Percentiles rank a stretch among this genome's conserved stretches.
Conservation (phyloP, 768 basidiomycete genomes). For the Polyporus arcularius region DNA sequence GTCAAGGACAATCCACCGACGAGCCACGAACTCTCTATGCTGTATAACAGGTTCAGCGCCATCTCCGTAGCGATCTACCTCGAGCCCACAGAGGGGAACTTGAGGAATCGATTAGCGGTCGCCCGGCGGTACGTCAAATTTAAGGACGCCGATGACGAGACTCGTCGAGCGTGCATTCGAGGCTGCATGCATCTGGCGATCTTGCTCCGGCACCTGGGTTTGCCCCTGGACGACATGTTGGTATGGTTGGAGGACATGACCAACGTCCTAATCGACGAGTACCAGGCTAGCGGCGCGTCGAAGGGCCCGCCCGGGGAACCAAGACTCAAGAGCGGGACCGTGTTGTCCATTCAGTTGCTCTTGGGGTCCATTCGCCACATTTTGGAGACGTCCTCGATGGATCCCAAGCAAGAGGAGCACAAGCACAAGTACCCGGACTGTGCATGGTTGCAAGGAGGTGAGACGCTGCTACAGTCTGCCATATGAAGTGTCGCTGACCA, state of each 20-base stretch:
- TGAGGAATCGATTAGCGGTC: slow-evolving; percentile 57
- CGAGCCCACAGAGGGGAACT: slow-evolving; percentile 49
- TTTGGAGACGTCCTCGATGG: slow-evolving; percentile 41
- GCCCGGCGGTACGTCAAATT: slow-evolving; percentile 72
- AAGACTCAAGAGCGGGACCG: slow-evolving; percentile 27
- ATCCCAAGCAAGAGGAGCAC: slow-evolving; percentile 33
- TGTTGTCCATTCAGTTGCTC: slow-evolving; percentile 50
- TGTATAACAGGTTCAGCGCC: slow-evolving; percentile 81
- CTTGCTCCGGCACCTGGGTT: slow-evolving; percentile 54
- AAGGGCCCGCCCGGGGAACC: slow-evolving; percentile 8
- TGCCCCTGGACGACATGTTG: slow-evolving; percentile 53
- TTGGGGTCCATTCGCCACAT: slow-evolving; percentile 59
- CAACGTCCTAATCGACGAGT: slow-evolving; percentile 55
- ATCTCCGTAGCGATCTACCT: slow-evolving; percentile 71
- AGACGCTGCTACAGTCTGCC: slow-evolving; percentile 21
- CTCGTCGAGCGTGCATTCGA: slow-evolving; percentile 71
- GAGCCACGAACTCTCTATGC: slow-evolving; percentile 62
- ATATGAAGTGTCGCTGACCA: background rate
- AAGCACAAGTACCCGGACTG: slow-evolving; percentile 61
- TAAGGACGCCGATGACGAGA: slow-evolving; percentile 58
- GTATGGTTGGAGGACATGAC: slow-evolving; percentile 70
- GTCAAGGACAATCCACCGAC: slow-evolving; percentile 52
- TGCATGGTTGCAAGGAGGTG: slow-evolving; percentile 54
- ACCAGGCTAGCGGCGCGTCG: slow-evolving; percentile 33
- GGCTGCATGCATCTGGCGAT: slow-evolving; percentile 72